Evolutionary conservation across 1,139 yeast species (phyloP).

Genomic region (Candida smagusa): DNA sequence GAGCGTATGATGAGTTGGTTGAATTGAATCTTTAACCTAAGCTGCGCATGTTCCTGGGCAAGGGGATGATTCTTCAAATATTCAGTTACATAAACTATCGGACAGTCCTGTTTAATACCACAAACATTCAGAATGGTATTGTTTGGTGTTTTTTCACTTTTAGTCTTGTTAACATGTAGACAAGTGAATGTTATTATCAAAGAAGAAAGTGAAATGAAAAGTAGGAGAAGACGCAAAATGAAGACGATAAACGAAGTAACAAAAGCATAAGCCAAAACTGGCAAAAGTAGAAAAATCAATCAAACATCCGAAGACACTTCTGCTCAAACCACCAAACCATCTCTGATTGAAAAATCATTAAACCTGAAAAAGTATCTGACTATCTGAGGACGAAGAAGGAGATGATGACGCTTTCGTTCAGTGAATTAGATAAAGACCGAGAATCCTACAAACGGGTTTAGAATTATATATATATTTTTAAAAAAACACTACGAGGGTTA

Average conservation of each 20-base stretch:
- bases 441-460: slow-evolving; percentile 44
- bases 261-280: background rate
- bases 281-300: slow-evolving; percentile 3
- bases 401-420: slow-evolving; percentile 9
- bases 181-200: too few species aligned
- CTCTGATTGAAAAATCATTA: slow-evolving; percentile 8
- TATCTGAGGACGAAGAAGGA: slow-evolving; percentile 13
- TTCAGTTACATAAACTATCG: too few species aligned
- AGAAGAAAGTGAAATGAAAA: too few species aligned
- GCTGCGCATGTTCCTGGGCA: background rate
- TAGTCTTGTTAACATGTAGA: too few species aligned
- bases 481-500: too few species aligned
- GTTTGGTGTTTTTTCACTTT: too few species aligned
- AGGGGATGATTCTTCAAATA: too few species aligned
- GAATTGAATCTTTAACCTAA: slow-evolving; percentile 31
- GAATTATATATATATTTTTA: slow-evolving; percentile 18
- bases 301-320: slow-evolving; percentile 5
- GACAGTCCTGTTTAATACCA: too few species aligned
- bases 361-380: slow-evolving; percentile 25
- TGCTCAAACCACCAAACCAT: background rate
- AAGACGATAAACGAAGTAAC: too few species aligned
- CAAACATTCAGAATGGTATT: too few species aligned
- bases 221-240: too few species aligned
- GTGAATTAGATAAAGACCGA: slow-evolving; percentile 34
- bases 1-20: slow-evolving; percentile 47